Evolutionary conservation across 2,329 filamentous ascomycete species (phyloP), one percentile per base, ranked within the genome.

Genomic region (Corniculantispora saksenae): DNA sequence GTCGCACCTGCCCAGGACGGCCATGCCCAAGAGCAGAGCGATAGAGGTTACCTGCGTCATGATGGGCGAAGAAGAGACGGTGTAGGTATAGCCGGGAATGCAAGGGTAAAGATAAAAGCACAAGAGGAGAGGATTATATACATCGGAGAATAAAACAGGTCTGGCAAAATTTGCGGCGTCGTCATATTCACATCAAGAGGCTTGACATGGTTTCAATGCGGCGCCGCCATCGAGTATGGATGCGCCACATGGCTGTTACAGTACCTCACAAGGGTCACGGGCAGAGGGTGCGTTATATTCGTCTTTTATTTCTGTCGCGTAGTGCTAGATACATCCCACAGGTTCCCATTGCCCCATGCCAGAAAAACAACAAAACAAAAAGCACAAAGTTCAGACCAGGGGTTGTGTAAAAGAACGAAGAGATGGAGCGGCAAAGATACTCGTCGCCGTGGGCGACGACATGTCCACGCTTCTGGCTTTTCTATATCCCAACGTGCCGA

Each of bases 291-390:
- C 60, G 51, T 63, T 55, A 50, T 63, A 63, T 25, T 63, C 60
- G 60, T 63, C 62, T 64, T 64, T 35, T 53, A 64, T 55, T 64
- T 54, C 62, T 47, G 45, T 59, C 48, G 55, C 55, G 62, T 48
- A 62, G 40, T 64, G 62, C 55, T 59, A 64, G 47, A 64, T 60
- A 64, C 62, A 54, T 64, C 62, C 55, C 54, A 64, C 35, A 53
- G 38, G 45, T 32, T 35, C 35, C 62, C 55, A 38, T 54, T 32
- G 47, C 35, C 47, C 47, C 47, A 47, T 59, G 55, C 54, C 12
- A 29, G 51, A 48, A 63, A 51, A 57, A 27, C 9, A 48, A 61
- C 48, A 62, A 55, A 61, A 38, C 40, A 59, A 25, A 48, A 54
- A 59, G 35, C 47, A 54, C n/a, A 9, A 64, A 54, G 43, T 21